A percentile compares a stretch with the other conserved stretches of the same genome.
These are phyloP conservation scores for Colletotrichum euphorbiae DNA, from an alignment of 2,329 filamentous ascomycete species.

Conservation along the genomic window DNA sequence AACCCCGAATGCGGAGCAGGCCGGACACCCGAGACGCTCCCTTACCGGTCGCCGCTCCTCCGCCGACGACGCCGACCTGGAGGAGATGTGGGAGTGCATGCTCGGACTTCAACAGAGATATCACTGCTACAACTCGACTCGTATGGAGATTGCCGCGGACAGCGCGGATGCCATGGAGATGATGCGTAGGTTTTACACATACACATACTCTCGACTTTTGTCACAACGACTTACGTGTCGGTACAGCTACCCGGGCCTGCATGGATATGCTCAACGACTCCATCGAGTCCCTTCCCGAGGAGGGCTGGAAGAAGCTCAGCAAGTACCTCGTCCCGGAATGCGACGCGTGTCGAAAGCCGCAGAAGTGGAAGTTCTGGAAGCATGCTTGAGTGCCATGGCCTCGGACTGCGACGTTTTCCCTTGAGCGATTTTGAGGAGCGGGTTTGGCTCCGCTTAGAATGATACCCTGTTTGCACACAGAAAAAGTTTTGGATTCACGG, in stretches of 20 bases:
- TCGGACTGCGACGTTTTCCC: not conserved
- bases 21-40: constrained; percentile 6
- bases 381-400: constrained; percentile 6
- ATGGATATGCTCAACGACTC: constrained; percentile 44
- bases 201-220: not conserved
- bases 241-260: constrained; percentile 42
- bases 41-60: constrained; percentile 35
- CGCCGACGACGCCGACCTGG: constrained; percentile 30
- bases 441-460: constrained; percentile 32
- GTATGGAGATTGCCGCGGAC: constrained; percentile 41
- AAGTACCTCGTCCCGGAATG: constrained; percentile 37
- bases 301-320: constrained; percentile 42
- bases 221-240: not conserved
- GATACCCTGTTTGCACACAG: constrained; percentile 30
- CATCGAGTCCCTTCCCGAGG: constrained; percentile 42
- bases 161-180: constrained; percentile 36
- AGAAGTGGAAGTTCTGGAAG: constrained; percentile 43
- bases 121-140: constrained; percentile 41
- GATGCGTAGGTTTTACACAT: constrained; percentile 33
- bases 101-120: constrained; percentile 40
- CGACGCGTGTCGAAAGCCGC: constrained; percentile 25
- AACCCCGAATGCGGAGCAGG: not conserved
- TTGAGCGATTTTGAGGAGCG: constrained; percentile 16
- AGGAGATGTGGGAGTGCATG: constrained; percentile 40
- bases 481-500: constrained; percentile 14